Evolutionary conservation across 805 yeast genomes (phyloP).

Genomic region (Suhomyces emberorum): DNA sequence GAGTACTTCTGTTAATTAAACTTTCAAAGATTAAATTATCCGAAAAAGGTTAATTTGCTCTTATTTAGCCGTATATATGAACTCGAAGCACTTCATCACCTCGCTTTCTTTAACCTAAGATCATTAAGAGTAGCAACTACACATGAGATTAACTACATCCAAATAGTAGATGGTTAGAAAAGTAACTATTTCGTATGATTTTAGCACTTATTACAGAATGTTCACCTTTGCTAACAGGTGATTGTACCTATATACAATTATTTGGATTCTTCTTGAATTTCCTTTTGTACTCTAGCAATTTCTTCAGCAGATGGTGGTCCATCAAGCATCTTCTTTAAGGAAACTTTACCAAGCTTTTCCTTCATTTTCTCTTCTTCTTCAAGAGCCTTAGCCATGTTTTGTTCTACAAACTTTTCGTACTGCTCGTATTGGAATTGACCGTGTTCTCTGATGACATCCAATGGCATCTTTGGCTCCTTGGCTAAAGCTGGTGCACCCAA

Average conservation of each 20-base stretch:
- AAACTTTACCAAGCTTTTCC: conserved; percentile 76
- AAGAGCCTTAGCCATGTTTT: conserved; percentile 62
- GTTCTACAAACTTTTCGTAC: conserved; percentile 61
- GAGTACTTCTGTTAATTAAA: no score
- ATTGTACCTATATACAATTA: background rate
- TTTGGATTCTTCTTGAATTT: conserved; percentile 12
- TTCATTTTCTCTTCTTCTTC: conserved; percentile 85
- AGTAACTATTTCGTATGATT: no score
- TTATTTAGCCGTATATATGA: no score
- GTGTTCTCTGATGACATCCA: conserved; percentile 85
- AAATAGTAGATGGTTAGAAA: no score
- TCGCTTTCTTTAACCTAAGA: no score
- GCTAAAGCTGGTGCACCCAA: conserved; percentile 60
- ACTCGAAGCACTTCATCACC: no score
- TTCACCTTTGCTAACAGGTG: no score
- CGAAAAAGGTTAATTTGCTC: no score
- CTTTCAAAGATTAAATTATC: no score
- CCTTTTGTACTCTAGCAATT: conserved; percentile 41
- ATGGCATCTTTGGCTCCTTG: conserved; percentile 68
- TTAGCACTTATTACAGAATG: no score
- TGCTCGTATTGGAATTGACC: conserved; percentile 86
- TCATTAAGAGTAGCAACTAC: no score
- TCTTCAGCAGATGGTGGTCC: conserved; percentile 78
- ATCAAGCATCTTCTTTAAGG: conserved; percentile 81
- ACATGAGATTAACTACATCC: no score